These are phyloP conservation scores for Kwoniella shivajii DNA, from an alignment of 1,284 basidiomycete species.

Conservation along the genomic window DNA sequence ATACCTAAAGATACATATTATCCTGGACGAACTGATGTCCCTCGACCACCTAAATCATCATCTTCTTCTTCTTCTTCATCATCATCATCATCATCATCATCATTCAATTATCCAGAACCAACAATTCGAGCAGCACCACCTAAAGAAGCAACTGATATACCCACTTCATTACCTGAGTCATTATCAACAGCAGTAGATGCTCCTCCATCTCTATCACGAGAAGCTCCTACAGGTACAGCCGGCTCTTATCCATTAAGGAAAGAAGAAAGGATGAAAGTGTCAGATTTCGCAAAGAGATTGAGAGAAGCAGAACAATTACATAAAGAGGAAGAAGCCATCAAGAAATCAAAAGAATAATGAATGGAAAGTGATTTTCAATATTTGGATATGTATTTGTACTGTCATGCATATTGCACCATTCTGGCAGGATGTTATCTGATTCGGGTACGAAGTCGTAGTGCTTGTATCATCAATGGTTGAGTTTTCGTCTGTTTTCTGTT, in stretches of 20 bases:
- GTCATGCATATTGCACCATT: no score
- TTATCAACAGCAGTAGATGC: constrained; percentile 19
- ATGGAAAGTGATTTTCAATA: no score
- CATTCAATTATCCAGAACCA: background rate
- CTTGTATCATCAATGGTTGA: no score
- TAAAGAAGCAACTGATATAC: background rate
- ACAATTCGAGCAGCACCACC: background rate
- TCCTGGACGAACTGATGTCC: constrained; percentile 19
- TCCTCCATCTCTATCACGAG: constrained; percentile 3
- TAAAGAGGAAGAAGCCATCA: constrained; percentile 34
- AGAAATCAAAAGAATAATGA: constrained; percentile 13
- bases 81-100: background rate
- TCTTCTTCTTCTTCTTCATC: background rate
- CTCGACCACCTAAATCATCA: background rate
- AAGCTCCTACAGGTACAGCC: constrained; percentile 13
- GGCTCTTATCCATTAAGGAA: constrained; percentile 27
- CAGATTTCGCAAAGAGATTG: constrained; percentile 50
- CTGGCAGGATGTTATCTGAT: no score
- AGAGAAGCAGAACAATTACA: constrained; percentile 49
- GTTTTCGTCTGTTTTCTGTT: no score
- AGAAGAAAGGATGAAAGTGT: constrained; percentile 40
- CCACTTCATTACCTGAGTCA: constrained; percentile 14
- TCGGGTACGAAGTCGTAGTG: no score
- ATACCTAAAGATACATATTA: constrained; percentile 24
- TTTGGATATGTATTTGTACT: no score